Base-by-base conservation (phyloP, 495 filamentous ascomycete genomes). In the Penicillium silybi region DNA sequence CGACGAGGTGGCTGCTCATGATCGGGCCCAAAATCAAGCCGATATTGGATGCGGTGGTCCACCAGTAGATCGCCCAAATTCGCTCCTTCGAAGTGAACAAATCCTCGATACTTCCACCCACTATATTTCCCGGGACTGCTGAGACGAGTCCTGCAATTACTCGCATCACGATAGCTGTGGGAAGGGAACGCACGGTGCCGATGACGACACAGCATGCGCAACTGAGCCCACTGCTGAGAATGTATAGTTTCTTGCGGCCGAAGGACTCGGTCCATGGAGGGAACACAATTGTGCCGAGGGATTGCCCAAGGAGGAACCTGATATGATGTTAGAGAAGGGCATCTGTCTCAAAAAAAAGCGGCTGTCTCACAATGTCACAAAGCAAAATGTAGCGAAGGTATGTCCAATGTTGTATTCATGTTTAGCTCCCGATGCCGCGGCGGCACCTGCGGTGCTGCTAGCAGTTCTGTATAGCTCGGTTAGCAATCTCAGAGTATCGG, bases 251-350 rank as follows among this genome's bases (percentile, higher is more conserved):
- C 41, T 74, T 76, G 22, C 77, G 75, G 3, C 79, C 79, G 53
- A 80, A 79, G 0, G 68, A 61, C 57, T 82, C 79, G 0, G 77
- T 76, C 50, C 73, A 75, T 22, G 79, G 75, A 23, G 78, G 77
- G 38, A 80, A 72, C 17, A 81, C 43, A 23, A 82, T 63, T 15
- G 70, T 76, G 25, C 75, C 78, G 40, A 77, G 20, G 15, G 65
- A 74, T 61, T 82, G 79, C 2, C 75, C 78, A 7, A 80, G 58
- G 26, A 76, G 63, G 48, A 78, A 80, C 43, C 74, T 80, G 37
- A 11, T 3, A 11, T 6, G 26, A 3, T 2, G 13, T 56, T 9
- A 56, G 34, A 22, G 18, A 42, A 55, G 44, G 37, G 13, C 22
- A 1, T 13, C 0, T 2, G 20, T 18, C 4, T 2, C 16, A 44